Conservation (phyloP, 1,139 yeast species). For the Lodderomyces jiufengensis region DNA sequence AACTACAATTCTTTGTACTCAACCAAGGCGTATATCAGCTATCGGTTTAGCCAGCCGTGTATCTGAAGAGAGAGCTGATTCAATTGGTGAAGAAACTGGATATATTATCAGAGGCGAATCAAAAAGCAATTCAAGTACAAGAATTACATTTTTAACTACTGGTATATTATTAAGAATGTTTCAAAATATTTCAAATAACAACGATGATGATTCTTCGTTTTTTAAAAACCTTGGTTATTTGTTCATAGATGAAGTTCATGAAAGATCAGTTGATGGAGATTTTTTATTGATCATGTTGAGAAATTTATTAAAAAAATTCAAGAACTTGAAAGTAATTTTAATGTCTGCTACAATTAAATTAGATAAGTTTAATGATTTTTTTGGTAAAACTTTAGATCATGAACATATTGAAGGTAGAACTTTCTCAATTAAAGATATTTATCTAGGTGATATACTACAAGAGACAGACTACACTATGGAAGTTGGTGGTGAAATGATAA, state of each 20-base stretch:
- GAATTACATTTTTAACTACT: constrained; percentile 83
- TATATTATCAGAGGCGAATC: constrained; percentile 89
- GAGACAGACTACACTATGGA: constrained; percentile 52
- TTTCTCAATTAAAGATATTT: constrained; percentile 78
- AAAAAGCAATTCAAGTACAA: constrained; percentile 56
- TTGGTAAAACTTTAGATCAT: constrained; percentile 45
- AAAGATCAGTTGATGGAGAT: constrained; percentile 88
- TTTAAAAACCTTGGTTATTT: constrained; percentile 63
- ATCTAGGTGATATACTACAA: constrained; percentile 61
- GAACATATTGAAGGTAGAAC: constrained; percentile 90
- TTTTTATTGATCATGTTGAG: constrained; percentile 76
- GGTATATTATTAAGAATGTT: constrained; percentile 88
- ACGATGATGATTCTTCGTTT: constrained; percentile 12
- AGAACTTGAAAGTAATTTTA: constrained; percentile 63
- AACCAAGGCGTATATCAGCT: constrained; percentile 93
- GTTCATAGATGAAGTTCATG: constrained; percentile 94
- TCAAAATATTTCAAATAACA: constrained; percentile 41
- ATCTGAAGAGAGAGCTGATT: constrained; percentile 70
- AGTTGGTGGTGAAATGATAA: constrained; percentile 39
- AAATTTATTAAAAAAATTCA: constrained; percentile 43
- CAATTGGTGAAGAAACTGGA: constrained; percentile 79
- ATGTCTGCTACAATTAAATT: constrained; percentile 96
- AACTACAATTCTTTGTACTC: constrained; percentile 79
- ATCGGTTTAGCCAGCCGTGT: constrained; percentile 93
- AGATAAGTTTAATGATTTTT: constrained; percentile 63